Conservation (phyloP, 2,329 filamentous ascomycete genomes). For the Apiospora koreana region DNA sequence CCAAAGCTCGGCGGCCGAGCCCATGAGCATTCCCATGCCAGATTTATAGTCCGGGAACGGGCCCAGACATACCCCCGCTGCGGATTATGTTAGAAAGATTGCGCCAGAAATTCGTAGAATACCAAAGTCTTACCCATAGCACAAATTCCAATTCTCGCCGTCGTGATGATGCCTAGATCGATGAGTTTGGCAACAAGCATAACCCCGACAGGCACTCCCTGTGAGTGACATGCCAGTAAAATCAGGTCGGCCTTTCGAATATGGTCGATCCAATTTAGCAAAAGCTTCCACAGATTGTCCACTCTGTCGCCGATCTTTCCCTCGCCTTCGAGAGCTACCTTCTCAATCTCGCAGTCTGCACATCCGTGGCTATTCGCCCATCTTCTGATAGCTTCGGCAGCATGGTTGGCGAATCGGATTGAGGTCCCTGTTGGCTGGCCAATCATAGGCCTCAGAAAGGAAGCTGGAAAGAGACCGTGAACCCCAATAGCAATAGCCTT, state of each 20-base stretch:
- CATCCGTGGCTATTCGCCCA: slow-evolving; percentile 79
- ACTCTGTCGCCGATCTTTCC: slow-evolving; percentile 89
- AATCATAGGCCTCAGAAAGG: slow-evolving; percentile 83
- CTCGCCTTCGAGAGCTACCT: slow-evolving; percentile 92
- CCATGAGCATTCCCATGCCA: slow-evolving; percentile 81
- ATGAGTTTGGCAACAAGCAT: slow-evolving; percentile 94
- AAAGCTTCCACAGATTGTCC: slow-evolving; percentile 88
- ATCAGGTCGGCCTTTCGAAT: slow-evolving; percentile 87
- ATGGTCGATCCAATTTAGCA: slow-evolving; percentile 93
- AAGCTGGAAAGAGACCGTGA: slow-evolving; percentile 90
- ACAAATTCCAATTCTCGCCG: slow-evolving; percentile 80
- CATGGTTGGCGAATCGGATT: slow-evolving; percentile 86
- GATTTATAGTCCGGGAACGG: slow-evolving; percentile 93
- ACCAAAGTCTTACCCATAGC: slow-evolving; percentile 57
- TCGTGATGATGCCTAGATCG: slow-evolving; percentile 79
- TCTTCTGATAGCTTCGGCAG: slow-evolving; percentile 77
- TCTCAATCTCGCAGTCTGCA: slow-evolving; percentile 80
- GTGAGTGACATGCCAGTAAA: slow-evolving; percentile 89
- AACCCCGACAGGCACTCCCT: slow-evolving; percentile 90
- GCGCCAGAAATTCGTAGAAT: not conserved
- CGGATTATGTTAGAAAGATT: not conserved
- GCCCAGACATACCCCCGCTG: slow-evolving; percentile 87
- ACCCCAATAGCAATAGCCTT: slow-evolving; percentile 92
- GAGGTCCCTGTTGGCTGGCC: slow-evolving; percentile 96
- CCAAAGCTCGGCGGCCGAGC: slow-evolving; percentile 90